These are phyloP conservation scores for Casuarina equisetifolia DNA, from an alignment of 306 rosid species.

Conservation along the genomic window DNA sequence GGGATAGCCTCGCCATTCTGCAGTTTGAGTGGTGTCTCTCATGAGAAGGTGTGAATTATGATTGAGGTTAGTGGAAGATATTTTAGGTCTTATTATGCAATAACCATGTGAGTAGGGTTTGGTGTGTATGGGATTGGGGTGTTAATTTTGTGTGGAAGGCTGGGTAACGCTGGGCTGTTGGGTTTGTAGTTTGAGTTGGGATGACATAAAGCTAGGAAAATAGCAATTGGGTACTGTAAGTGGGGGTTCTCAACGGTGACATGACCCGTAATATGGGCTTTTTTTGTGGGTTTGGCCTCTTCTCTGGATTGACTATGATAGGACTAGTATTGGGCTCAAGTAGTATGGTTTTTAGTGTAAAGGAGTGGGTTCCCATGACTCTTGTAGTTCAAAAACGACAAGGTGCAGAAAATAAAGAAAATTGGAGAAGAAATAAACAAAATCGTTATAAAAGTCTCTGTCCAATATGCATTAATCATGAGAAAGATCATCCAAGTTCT, in stretches of 20 bases:
- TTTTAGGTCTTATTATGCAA: not conserved
- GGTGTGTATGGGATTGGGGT: not conserved
- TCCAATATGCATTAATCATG: not conserved
- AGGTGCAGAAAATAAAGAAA: conserved; percentile 1
- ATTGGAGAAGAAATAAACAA: not conserved
- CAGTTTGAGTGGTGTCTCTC: not conserved
- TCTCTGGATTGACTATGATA: not conserved
- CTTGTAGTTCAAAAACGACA: not conserved
- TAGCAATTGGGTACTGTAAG: not conserved
- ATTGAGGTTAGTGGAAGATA: not conserved
- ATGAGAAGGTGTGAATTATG: not conserved
- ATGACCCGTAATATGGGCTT: not conserved
- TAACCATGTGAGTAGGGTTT: not conserved
- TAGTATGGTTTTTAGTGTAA: not conserved
- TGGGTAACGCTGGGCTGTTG: not conserved
- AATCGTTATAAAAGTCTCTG: not conserved
- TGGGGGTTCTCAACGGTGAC: not conserved
- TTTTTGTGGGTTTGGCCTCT: not conserved
- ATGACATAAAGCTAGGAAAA: not conserved
- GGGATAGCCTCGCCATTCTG: not conserved
- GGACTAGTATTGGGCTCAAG: not conserved
- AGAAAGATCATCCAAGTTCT: not conserved
- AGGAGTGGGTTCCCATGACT: not conserved
- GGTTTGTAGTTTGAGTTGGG: not conserved
- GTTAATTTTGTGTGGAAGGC: not conserved